Conservation (phyloP, 192 early-diverging fungal species). For the Polychytrium aggregatum region DNA sequence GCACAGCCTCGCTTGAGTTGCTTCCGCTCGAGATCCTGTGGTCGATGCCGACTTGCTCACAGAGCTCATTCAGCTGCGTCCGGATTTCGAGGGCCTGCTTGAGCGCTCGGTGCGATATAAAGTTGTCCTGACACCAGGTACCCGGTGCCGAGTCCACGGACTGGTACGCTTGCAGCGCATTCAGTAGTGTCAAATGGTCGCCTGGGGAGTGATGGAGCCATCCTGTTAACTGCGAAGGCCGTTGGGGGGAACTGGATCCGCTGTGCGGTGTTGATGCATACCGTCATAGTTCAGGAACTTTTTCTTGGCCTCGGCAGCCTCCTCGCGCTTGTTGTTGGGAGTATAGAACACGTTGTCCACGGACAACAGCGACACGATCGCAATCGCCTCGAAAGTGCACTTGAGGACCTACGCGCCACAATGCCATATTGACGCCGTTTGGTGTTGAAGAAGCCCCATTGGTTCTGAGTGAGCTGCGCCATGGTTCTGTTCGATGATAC, state of each 20-base stretch:
- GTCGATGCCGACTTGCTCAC: slow-evolving; percentile 56
- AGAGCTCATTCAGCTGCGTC: slow-evolving; percentile 73
- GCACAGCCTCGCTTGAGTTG: slow-evolving; percentile 58
- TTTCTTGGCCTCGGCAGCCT: slow-evolving; percentile 65
- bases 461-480: too few species aligned
- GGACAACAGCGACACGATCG: slow-evolving; percentile 82
- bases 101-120: slow-evolving; percentile 76
- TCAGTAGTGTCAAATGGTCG: slow-evolving; percentile 87
- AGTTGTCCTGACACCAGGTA: slow-evolving; percentile 90
- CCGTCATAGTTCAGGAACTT: slow-evolving; percentile 73
- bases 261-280: background rate
- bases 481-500: slow-evolving; percentile 1
- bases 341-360: slow-evolving; percentile 84
- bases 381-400: slow-evolving; percentile 82
- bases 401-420: too few species aligned
- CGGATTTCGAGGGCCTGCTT: slow-evolving; percentile 79
- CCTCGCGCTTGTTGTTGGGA: slow-evolving; percentile 74
- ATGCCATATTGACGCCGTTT: too few species aligned
- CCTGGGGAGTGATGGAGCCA: slow-evolving; percentile 16
- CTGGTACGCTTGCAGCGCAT: slow-evolving; percentile 67
- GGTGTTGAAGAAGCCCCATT: too few species aligned
- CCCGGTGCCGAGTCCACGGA: slow-evolving; percentile 59
- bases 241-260: too few species aligned
- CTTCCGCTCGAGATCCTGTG: slow-evolving; percentile 57
- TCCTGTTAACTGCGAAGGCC: too few species aligned